phyloP scores from a whole-genome alignment of 1,284 basidiomycete species.

The Ceratobasidium sp. region DNA sequence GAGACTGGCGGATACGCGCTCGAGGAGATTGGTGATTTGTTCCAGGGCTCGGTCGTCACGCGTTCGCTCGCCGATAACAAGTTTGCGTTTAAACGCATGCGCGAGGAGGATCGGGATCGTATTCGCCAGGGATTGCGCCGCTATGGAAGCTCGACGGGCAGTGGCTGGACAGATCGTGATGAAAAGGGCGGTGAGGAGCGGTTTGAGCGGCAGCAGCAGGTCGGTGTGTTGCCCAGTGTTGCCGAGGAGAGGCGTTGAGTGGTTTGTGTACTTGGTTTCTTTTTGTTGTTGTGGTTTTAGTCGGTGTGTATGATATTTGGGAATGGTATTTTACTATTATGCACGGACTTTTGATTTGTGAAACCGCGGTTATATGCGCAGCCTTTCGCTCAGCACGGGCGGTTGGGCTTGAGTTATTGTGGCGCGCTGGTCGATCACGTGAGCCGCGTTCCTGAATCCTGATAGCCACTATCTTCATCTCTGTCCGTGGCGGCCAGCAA shows the following conservation, averaged over 20 bases:
- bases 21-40: slow-evolving; percentile 46
- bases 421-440: too few relatives aligned
- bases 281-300: not conserved
- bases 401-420: too few relatives aligned
- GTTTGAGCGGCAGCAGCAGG: slow-evolving; percentile 24
- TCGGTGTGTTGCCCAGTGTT: slow-evolving; percentile 18
- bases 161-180: slow-evolving; percentile 20
- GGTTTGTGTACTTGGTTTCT: not conserved
- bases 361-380: too few relatives aligned
- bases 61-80: slow-evolving; percentile 45
- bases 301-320: slow-evolving; percentile 10
- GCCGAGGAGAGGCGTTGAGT: slow-evolving; percentile 35
- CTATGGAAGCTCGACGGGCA: slow-evolving; percentile 22
- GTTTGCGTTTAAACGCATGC: slow-evolving; percentile 43
- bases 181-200: slow-evolving; percentile 30
- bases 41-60: slow-evolving; percentile 46
- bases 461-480: too few relatives aligned
- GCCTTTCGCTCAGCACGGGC: too few relatives aligned
- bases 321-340: not conserved
- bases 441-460: too few relatives aligned
- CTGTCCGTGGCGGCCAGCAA: too few relatives aligned
- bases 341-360: too few relatives aligned
- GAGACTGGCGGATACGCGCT: slow-evolving; percentile 47
- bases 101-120: slow-evolving; percentile 36
- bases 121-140: slow-evolving; percentile 29